phyloP scores from a whole-genome alignment of 805 yeast genomes.

The Blastobotrys chiropterorum region DNA sequence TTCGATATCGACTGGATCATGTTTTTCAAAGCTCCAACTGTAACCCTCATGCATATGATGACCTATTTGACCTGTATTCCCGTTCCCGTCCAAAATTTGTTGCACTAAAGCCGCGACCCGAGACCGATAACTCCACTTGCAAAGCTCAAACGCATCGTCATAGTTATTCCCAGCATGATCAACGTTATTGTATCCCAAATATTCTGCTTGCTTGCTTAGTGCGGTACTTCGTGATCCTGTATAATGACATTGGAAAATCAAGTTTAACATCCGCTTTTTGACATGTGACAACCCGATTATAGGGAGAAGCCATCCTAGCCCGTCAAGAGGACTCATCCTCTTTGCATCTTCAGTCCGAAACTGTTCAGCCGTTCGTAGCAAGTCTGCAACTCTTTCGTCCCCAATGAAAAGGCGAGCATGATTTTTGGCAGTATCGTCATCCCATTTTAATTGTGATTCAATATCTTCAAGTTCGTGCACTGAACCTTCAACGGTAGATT shows the following conservation, averaged over 20 bases:
- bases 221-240: neutral
- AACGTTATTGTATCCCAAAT: neutral
- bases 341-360: neutral
- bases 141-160: neutral
- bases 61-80: no score
- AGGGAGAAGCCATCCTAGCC: neutral
- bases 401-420: neutral
- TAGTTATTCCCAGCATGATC: neutral
- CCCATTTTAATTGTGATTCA: neutral
- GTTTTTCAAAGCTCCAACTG: neutral
- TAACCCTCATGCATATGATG: no score
- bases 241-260: neutral
- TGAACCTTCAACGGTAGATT: no score
- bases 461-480: no score
- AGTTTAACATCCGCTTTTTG: neutral
- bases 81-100: neutral
- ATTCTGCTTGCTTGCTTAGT: neutral
- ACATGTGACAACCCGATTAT: neutral
- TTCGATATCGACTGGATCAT: neutral
- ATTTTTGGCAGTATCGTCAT: neutral
- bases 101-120: neutral
- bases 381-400: neutral
- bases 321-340: neutral
- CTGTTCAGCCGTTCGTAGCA: neutral
- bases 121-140: neutral